These are phyloP conservation scores for Spirogloea muscicola DNA, from an alignment of 139 green algal genomes.

Conservation along the genomic window DNA sequence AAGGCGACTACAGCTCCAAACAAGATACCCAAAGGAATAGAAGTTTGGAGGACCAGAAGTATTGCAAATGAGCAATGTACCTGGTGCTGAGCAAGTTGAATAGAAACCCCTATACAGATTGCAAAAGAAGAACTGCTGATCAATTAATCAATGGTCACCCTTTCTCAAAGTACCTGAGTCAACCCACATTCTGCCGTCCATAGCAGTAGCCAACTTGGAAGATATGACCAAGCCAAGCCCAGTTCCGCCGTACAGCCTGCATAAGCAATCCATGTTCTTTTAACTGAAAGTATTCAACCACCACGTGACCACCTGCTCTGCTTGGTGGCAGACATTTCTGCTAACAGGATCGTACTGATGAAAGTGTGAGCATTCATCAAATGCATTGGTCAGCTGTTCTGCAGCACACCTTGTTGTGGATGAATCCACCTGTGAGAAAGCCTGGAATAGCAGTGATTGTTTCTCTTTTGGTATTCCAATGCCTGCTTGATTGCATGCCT, in stretches of 20 bases:
- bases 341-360: background rate
- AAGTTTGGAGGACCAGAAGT: too few relatives aligned
- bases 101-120: too few relatives aligned
- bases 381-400: background rate
- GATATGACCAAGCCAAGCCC: constrained; percentile 26
- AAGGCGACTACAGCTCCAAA: too few relatives aligned
- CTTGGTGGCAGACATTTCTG: background rate
- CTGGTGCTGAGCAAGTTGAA: too few relatives aligned
- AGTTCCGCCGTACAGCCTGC: constrained; percentile 10
- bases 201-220: constrained; percentile 20
- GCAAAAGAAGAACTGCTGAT: too few relatives aligned
- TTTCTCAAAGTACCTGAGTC: background rate
- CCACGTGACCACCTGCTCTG: background rate
- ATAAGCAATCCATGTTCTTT: too few relatives aligned
- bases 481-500: constrained; percentile 12
- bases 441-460: constrained; percentile 36
- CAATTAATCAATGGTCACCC: too few relatives aligned
- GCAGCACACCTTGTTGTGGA: constrained; percentile 19
- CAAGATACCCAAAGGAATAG: too few relatives aligned
- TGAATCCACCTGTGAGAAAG: constrained; percentile 29
- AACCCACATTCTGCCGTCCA: constrained; percentile 37
- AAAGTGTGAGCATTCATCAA: background rate
- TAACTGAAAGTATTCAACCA: background rate
- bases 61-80: too few relatives aligned
- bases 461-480: constrained; percentile 34